Conservation (phyloP, 768 basidiomycete genomes). For the Mycena kentingensis region DNA sequence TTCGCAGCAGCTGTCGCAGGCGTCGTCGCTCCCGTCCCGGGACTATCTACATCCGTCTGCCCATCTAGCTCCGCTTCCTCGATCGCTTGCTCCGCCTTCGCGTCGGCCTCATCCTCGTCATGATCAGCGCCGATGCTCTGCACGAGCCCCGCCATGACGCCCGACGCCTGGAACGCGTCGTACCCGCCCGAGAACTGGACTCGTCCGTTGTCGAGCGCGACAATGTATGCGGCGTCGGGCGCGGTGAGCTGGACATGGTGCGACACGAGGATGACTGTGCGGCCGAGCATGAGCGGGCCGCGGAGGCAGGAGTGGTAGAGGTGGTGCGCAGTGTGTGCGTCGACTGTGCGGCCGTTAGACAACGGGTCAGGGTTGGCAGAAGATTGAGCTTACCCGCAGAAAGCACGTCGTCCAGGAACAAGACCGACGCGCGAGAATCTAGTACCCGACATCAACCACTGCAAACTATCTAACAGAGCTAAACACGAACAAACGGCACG, state of each 20-base stretch:
- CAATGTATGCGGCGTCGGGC: slow-evolving; percentile 77
- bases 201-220: slow-evolving; percentile 78
- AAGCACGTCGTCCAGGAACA: slow-evolving; percentile 84
- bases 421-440: slow-evolving; percentile 70
- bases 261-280: slow-evolving; percentile 90
- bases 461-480: background rate
- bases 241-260: slow-evolving; percentile 91
- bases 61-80: slow-evolving; percentile 5
- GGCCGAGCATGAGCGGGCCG: slow-evolving; percentile 77
- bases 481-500: slow-evolving; percentile 65
- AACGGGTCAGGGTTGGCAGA: background rate
- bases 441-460: slow-evolving; percentile 67
- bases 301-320: slow-evolving; percentile 80
- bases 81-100: slow-evolving; percentile 35
- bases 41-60: slow-evolving; percentile 26
- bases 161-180: slow-evolving; percentile 63
- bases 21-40: slow-evolving; percentile 30
- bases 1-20: slow-evolving; percentile 31
- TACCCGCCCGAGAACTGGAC: slow-evolving; percentile 71
- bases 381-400: slow-evolving; percentile 40
- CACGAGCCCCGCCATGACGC: slow-evolving; percentile 65
- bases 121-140: slow-evolving; percentile 52
- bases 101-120: slow-evolving; percentile 42
- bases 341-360: no score
- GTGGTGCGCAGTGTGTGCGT: slow-evolving; percentile 89